Base-by-base conservation (phyloP, 2,329 filamentous ascomycete genomes). In the Alternaria solani region DNA sequence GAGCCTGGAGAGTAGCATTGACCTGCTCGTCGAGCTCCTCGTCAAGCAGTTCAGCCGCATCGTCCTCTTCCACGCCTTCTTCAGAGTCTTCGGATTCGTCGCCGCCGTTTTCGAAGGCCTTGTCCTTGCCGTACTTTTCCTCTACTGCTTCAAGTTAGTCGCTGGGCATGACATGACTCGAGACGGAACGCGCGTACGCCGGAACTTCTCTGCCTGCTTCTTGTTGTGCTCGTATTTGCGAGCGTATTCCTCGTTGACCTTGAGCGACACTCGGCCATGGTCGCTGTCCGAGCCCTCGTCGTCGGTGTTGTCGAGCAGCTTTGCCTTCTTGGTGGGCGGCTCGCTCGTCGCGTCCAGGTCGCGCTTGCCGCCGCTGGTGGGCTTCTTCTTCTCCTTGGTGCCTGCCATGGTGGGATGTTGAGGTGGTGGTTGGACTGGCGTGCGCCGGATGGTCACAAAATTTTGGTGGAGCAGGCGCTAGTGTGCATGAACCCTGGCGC, bases 141-240 rank as follows among this genome's bases (percentile, higher is more conserved):
- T 98, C 93, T 75, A 98, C 91, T 94, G 59, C 7, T 23, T 5
- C 8, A 41, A 41, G 59, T 78, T 68, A 78, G 72, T 43, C 64
- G 34, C 12, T 8, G 18, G n/a, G 6, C 5, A 14, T 23, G 14
- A 8, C 5, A 14, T 23, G 14, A 8, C 41, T 18, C 12, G 2
- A 18, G 4, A 32, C 7, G 3, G 8, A 20, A 14, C 12, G 14
- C 23, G 80, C 87, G 71, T 73, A 91, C 89, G 78, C 74, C 87
- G 85, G 16, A 93, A 89, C 65, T 88, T 82, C 77, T 99, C 95
- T 75, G 96, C 94, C 59, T 94, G 88, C 82, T 97, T 97, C 83
- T 98, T 97, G 82, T 99, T 99, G 81, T 98, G 87, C 79, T 99
- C 95, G 71, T 97, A 98, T 41, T 92, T 86, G 68, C 87, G 88